Conservation (phyloP, 1,139 yeast genomes). For the Suhomyces bolitotheri region DNA sequence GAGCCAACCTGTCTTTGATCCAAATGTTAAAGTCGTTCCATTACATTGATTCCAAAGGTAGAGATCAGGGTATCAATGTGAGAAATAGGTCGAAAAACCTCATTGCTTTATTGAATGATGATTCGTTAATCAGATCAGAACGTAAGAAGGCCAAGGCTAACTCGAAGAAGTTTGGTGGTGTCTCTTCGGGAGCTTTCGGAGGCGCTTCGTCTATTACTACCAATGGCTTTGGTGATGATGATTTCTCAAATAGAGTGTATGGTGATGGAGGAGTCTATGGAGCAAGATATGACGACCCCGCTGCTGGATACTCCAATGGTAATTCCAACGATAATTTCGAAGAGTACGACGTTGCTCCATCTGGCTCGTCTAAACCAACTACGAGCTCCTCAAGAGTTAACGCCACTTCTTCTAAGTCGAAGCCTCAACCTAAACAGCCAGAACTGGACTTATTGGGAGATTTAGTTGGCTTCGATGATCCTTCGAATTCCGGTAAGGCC, state of each 20-base stretch:
- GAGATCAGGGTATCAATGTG: constrained; percentile 95
- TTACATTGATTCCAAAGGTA: constrained; percentile 88
- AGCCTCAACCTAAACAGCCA: constrained; percentile 27
- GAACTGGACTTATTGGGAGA: constrained; percentile 54
- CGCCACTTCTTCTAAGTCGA: constrained; percentile 31
- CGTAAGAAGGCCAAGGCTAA: constrained; percentile 87
- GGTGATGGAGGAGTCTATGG: constrained; percentile 85
- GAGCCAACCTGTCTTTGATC: constrained; percentile 78
- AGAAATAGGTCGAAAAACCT: constrained; percentile 86
- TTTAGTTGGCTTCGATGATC: constrained; percentile 50
- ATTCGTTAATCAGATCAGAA: constrained; percentile 72
- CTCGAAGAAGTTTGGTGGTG: constrained; percentile 76
- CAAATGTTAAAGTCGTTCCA: constrained; percentile 93
- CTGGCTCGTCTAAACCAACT: constrained; percentile 39
- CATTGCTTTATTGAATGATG: constrained; percentile 71
- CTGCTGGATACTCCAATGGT: constrained; percentile 44
- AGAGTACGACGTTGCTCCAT: constrained; percentile 62
- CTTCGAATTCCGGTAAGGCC: constrained; percentile 17
- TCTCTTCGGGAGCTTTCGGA: constrained; percentile 53
- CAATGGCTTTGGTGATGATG: constrained; percentile 52
- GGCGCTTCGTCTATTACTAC: constrained; percentile 47
- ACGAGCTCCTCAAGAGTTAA: constrained; percentile 44
- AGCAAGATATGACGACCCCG: constrained; percentile 61
- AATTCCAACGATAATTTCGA: constrained; percentile 55
- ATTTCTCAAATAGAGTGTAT: constrained; percentile 57